Evolutionary conservation across 306 rosid species (phyloP).

Genomic region (Hylodesmum podocarpum): DNA sequence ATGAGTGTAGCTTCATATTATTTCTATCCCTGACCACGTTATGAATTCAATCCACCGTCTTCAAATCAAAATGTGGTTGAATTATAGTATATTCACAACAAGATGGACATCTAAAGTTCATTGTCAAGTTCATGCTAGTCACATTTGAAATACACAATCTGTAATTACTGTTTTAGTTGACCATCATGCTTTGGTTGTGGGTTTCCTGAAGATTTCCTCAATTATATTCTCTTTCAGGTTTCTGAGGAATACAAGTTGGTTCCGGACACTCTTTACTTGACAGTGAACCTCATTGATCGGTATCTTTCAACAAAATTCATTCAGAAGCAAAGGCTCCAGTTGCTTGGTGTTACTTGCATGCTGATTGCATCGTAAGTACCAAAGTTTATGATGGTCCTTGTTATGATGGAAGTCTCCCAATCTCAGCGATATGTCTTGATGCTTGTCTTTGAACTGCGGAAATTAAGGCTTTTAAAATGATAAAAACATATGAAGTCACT

Average conservation of each 20-base stretch:
- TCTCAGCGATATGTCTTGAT: neutral
- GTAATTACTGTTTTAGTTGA: neutral
- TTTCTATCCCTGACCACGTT: neutral
- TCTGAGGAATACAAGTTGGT: slow-evolving; percentile 84
- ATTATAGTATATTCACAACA: neutral
- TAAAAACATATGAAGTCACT: neutral
- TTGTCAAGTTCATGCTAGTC: neutral
- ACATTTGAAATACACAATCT: neutral
- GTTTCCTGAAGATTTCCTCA: slow-evolving; percentile 11
- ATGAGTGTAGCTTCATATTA: neutral
- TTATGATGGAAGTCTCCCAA: neutral
- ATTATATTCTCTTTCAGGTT: slow-evolving; percentile 61
- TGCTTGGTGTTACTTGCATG: slow-evolving; percentile 88
- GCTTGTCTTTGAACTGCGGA: slow-evolving; percentile 1
- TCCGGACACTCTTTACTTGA: slow-evolving; percentile 88
- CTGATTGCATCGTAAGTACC: slow-evolving; percentile 86
- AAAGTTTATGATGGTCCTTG: slow-evolving; percentile 12
- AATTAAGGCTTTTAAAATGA: slow-evolving; percentile 6
- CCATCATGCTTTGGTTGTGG: neutral
- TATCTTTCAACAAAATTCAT: slow-evolving; percentile 63
- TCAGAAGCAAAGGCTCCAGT: slow-evolving; percentile 75
- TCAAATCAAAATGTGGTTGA: neutral
- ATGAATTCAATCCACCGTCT: neutral
- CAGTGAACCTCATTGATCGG: slow-evolving; percentile 85
- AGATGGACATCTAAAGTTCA: neutral